Percentiles rank a stretch among this genome's conserved stretches.
Conservation (phyloP, 495 filamentous ascomycete species). For the Talaromyces proteolyticus region DNA sequence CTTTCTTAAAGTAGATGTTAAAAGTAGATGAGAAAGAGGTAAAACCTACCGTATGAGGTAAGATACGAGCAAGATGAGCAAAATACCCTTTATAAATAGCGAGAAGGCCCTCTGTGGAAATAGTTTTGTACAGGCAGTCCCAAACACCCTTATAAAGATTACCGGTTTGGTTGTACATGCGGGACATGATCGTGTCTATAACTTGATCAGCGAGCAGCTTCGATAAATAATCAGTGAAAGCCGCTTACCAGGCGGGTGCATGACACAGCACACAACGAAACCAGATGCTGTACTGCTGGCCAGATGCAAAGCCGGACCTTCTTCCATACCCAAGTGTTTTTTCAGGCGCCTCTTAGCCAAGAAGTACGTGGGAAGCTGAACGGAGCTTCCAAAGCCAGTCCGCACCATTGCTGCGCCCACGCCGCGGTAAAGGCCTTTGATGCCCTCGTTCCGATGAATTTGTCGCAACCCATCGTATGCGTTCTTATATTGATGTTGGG, state of each 20-base stretch:
- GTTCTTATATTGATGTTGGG: slow-evolving; percentile 88
- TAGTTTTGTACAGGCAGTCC: slow-evolving; percentile 86
- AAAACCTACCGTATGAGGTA: slow-evolving; percentile 75
- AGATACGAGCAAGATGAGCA: slow-evolving; percentile 87
- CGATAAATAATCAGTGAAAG: slow-evolving; percentile 2
- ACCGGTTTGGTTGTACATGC: slow-evolving; percentile 98
- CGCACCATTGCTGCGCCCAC: slow-evolving; percentile 94
- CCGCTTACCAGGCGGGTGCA: slow-evolving; percentile 87
- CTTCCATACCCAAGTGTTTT: slow-evolving; percentile 78
- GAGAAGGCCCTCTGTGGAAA: slow-evolving; percentile 83
- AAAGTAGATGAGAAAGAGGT: neutral
- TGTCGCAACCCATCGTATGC: slow-evolving; percentile 73
- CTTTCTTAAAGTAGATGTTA: too few species aligned
- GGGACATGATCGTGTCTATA: slow-evolving; percentile 93
- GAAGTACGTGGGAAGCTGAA: slow-evolving; percentile 97
- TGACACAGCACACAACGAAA: slow-evolving; percentile 94
- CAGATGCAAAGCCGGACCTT: slow-evolving; percentile 85
- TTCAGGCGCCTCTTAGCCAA: slow-evolving; percentile 86
- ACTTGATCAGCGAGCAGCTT: neutral
- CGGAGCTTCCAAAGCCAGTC: slow-evolving; percentile 90
- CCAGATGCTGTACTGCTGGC: slow-evolving; percentile 85
- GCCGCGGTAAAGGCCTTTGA: slow-evolving; percentile 79
- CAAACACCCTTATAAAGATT: slow-evolving; percentile 90
- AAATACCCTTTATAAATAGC: slow-evolving; percentile 99
- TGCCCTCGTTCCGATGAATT: slow-evolving; percentile 73